Evolutionary conservation across 2,329 filamentous ascomycete genomes (phyloP), one percentile per base, ranked within the genome.

Genomic region (Pseudogymnoascus sp.): DNA sequence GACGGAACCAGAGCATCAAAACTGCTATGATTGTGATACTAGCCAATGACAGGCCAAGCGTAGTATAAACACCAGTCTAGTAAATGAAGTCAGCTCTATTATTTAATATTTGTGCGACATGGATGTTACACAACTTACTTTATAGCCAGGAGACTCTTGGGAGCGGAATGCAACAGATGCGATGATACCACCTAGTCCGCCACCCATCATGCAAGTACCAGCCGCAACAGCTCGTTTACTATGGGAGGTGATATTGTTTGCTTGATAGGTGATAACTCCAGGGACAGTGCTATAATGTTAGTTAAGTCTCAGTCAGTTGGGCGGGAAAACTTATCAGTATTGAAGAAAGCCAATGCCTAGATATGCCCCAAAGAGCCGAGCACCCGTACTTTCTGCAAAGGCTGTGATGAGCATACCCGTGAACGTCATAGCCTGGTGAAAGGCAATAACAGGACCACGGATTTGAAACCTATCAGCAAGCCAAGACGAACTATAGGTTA

Each of bases 181-280:
- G 12, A 62, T 44, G 60, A 62, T 62, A 18, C 60, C 60, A 10
- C 60, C 60, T 14, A 62, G 23, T 14, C 21, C 60, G 42, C 60
- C 60, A 25, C 40, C 60, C 37, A 62, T 62, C 21, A 62, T 31
- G 12, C 25, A 18, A 28, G 21, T 31, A n/a, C 36, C 38, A 46
- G 34, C 34, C 23, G 60, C 34, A 10, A 62, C 23, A 18, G 37
- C 40, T 21, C 34, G 44, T 37, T 62, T 62, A 21, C 60, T 62
- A 21, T 62, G 60, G 14, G 36, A 23, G n/a, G 42, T 37, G 21
- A 62, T 62, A 62, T 62, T 34, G 77, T 93, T 95, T 46, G 14
- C 23, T 28, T 63, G 61, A 23, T 63, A 63, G 10, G 28, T 34
- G 37, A 62, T 31, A n/a, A 50, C 60, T 25, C 60, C 40, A 53